Percentiles rank a stretch among this genome's conserved stretches.
These are phyloP conservation scores for Saccharomycopsis sp. DNA, from an alignment of 805 yeast species.

Conservation along the genomic window DNA sequence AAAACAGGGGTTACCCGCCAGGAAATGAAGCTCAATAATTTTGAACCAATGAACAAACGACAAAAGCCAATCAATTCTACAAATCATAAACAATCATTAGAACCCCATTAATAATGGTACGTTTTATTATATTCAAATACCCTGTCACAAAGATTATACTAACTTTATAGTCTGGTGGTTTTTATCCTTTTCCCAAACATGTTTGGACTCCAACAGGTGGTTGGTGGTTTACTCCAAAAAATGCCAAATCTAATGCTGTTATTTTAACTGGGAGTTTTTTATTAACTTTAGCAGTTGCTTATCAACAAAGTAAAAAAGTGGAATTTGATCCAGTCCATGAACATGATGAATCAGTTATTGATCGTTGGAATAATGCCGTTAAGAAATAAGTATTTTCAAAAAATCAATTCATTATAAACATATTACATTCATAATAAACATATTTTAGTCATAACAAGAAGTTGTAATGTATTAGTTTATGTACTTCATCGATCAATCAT, in stretches of 20 bases:
- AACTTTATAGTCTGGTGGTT: constrained; percentile 16
- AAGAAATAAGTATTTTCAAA: constrained; percentile 3
- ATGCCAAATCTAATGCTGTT: constrained; percentile 14
- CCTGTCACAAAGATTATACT: background rate
- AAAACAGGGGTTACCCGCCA: too few relatives aligned
- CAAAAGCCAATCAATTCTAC: too few relatives aligned
- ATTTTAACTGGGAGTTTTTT: constrained; percentile 8
- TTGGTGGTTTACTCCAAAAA: constrained; percentile 19
- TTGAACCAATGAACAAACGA: too few relatives aligned
- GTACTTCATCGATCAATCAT: too few relatives aligned
- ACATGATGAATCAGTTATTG: constrained; percentile 14
- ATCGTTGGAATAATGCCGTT: constrained; percentile 17
- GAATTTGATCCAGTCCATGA: constrained; percentile 13
- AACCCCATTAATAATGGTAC: too few relatives aligned
- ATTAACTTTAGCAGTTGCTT: constrained; percentile 1
- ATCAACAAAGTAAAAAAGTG: background rate
- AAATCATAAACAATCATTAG: too few relatives aligned
- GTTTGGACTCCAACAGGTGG: constrained; percentile 19
- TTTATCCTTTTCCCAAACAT: constrained; percentile 17
- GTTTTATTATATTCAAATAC: too few relatives aligned
- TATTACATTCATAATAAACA: background rate
- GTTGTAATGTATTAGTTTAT: too few relatives aligned
- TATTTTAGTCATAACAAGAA: background rate
- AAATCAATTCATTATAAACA: background rate
- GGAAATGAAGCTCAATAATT: too few relatives aligned